Percentiles rank a stretch among this genome's conserved stretches.
Conservation (phyloP, 495 filamentous ascomycete species). For the Hyaloscypha hepaticicola region DNA sequence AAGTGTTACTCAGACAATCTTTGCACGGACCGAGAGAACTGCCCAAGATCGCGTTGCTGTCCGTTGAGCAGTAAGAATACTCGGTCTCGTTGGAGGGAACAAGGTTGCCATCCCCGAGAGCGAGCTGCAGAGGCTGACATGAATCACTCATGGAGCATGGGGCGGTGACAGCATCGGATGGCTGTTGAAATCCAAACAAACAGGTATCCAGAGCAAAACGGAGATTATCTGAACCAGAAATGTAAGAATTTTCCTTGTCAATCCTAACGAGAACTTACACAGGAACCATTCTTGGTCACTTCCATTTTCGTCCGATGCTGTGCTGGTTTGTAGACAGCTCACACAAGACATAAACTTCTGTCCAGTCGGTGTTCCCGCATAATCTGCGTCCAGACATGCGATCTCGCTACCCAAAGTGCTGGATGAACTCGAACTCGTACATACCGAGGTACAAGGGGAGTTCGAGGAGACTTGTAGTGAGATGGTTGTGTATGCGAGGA, state of each 20-base stretch:
- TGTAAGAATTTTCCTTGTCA: not conserved
- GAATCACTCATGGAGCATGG: conserved; percentile 15
- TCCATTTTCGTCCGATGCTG: conserved; percentile 41
- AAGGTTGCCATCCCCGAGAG: conserved; percentile 19
- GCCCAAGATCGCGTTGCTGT: conserved; percentile 5
- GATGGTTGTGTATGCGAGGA: conserved; percentile 4
- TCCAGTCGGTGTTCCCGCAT: conserved; percentile 34
- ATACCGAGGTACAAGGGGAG: conserved; percentile 49
- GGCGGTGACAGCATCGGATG: conserved; percentile 8
- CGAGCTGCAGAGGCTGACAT: conserved; percentile 17
- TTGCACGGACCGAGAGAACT: not conserved
- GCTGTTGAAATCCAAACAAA: conserved; percentile 35
- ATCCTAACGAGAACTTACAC: conserved; percentile 37
- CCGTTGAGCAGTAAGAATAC: conserved; percentile 24
- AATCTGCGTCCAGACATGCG: conserved; percentile 43
- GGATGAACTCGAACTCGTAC: conserved; percentile 47
- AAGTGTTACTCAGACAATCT: conserved; percentile 13
- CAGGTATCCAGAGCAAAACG: conserved; percentile 41
- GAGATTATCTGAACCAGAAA: conserved; percentile 35
- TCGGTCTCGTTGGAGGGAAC: conserved; percentile 7
- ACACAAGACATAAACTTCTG: conserved; percentile 49
- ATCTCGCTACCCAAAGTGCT: conserved; percentile 45
- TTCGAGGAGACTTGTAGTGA: conserved; percentile 50
- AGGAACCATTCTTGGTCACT: conserved; percentile 53
- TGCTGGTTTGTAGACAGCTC: conserved; percentile 51